phyloP scores from a whole-genome alignment of 345 rosid species.

The Pistacia vera region DNA sequence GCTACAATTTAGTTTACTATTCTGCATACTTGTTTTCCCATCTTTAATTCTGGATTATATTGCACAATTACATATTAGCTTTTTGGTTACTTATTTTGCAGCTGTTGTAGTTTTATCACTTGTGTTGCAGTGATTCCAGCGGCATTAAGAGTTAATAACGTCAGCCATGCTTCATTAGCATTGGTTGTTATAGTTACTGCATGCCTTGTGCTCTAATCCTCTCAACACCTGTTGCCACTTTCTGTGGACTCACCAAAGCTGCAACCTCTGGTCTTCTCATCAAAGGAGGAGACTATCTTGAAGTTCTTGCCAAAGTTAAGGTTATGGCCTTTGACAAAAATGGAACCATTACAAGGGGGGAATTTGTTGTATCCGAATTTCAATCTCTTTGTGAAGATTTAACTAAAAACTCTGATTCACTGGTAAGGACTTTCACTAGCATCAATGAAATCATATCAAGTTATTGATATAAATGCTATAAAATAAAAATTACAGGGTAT shows the following conservation, averaged over 20 bases:
- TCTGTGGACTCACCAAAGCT: conserved; percentile 87
- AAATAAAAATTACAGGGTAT: conserved; percentile 50
- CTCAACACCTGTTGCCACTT: conserved; percentile 90
- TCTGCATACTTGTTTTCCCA: no score
- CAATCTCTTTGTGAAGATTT: conserved; percentile 46
- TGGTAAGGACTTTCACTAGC: conserved; percentile 46
- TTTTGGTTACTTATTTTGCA: conserved; percentile 30
- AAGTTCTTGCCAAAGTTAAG: conserved; percentile 71
- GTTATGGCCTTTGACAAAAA: conserved; percentile 86
- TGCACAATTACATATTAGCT: background rate
- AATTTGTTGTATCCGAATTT: conserved; percentile 73
- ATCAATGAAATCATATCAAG: no score
- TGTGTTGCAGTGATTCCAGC: conserved; percentile 23
- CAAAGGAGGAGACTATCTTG: conserved; percentile 86
- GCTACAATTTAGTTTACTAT: no score
- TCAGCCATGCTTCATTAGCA: conserved; percentile 56
- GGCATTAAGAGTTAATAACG: no score
- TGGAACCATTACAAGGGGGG: conserved; percentile 88
- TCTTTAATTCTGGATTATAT: no score
- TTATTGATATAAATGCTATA: background rate
- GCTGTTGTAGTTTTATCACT: conserved; percentile 56
- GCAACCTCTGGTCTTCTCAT: conserved; percentile 82
- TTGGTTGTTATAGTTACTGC: conserved; percentile 82
- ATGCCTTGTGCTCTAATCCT: conserved; percentile 89
- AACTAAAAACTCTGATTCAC: conserved; percentile 46